These are phyloP conservation scores for Mucor piriformis DNA, from an alignment of 371 early-diverging fungal genomes.

Conservation along the genomic window DNA sequence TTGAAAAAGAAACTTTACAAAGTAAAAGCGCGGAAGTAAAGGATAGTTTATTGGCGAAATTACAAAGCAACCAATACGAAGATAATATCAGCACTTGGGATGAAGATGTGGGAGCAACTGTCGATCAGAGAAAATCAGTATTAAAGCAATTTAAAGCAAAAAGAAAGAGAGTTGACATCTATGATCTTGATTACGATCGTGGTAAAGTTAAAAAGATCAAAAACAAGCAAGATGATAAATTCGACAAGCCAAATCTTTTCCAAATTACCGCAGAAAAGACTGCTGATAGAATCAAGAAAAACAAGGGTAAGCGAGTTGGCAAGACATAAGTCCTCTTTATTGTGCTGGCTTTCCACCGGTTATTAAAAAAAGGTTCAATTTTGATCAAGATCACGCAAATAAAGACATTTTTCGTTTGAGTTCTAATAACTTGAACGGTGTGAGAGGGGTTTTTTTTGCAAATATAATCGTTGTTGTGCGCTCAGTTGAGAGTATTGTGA, in stretches of 20 bases:
- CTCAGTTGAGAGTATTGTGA: too few species aligned
- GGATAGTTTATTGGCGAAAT: constrained; percentile 35
- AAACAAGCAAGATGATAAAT: constrained; percentile 49
- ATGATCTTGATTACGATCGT: constrained; percentile 80
- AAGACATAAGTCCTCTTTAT: neutral
- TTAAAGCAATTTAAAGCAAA: constrained; percentile 58
- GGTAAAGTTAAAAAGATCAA: constrained; percentile 80
- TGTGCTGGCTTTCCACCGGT: neutral
- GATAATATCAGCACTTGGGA: constrained; percentile 55
- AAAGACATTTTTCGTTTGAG: too few species aligned
- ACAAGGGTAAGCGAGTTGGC: neutral
- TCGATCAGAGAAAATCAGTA: constrained; percentile 36
- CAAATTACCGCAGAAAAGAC: constrained; percentile 39
- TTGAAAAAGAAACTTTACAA: constrained; percentile 46
- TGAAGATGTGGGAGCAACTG: constrained; percentile 30
- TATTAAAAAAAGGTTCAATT: too few species aligned
- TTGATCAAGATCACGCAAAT: too few species aligned
- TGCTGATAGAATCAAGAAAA: constrained; percentile 15
- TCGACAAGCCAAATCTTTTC: constrained; percentile 46
- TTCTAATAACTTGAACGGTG: too few species aligned
- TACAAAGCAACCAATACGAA: constrained; percentile 40
- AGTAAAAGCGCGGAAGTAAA: constrained; percentile 55
- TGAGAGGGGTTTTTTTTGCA: too few species aligned
- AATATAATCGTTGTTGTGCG: too few species aligned
- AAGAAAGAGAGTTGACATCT: constrained; percentile 60